Evolutionary conservation across 179 eudicot genomes (phyloP), one percentile per base, ranked within the genome.

Genomic region (Camellia oleifera): DNA sequence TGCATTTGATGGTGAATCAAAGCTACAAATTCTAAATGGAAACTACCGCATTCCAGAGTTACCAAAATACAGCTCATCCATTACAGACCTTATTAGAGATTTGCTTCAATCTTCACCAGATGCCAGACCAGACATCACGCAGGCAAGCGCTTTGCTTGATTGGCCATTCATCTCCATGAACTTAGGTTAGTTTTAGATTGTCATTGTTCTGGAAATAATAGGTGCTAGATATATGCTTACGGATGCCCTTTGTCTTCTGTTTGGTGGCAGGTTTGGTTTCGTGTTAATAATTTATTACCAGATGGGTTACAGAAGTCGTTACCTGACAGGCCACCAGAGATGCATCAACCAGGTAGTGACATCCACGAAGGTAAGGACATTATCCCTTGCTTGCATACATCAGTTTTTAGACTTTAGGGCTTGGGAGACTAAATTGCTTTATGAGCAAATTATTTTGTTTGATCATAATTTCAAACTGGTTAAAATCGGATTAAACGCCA

Each of bases 1-100:
- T 57, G 99, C 99, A 77, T 97, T 97, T 86, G 99, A 97, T 83
- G 99, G 99, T 65, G 99, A 97, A 87, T 97, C 98, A 76, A 97
- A 95, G 91, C 93, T 94, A 75, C 99, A 97, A 86, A 70, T 97
- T 82, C 85, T 97, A 74, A 97, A 97, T 81, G 98, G 97, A 68
- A 97, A 97, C 80, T 97, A 95, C 76, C 95, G 95, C 77, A 97
- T 97, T 58, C 98, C 98, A 69, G 97, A 97, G 26, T 81, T 86
- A 83, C 99, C 99, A 69, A 97, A 92, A 78, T 97, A 91, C 93
- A 91, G 91, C 87, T 83, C 94, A 6, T 61, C 81, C 11, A 63
- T 91, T 69, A 86, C 86, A 77, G 94, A 88, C 84, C 85, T 97
- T 78, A 90, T 95, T 32, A 89, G 84, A 74, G 97, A 93, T 82